A percentile compares a stretch with the other conserved stretches of the same genome.
These are phyloP conservation scores for Ascochyta pisi DNA, from an alignment of 2,329 filamentous ascomycete species.

Conservation along the genomic window DNA sequence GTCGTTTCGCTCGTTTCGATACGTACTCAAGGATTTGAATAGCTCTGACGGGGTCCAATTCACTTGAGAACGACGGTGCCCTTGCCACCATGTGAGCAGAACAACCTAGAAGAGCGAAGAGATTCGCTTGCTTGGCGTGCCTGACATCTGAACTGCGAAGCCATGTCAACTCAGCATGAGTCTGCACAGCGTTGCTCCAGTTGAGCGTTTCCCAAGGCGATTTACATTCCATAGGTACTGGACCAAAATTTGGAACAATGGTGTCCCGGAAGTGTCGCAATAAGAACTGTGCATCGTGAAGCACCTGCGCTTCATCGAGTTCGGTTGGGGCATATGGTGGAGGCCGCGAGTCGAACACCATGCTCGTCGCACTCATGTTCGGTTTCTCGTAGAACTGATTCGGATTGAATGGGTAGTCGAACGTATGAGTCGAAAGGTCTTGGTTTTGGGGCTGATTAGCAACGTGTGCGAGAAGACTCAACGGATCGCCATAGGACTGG, in stretches of 20 bases:
- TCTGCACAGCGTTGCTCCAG: constrained; percentile 19
- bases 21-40: constrained; percentile 18
- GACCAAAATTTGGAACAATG: constrained; percentile 22
- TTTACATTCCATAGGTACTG: constrained; percentile 19
- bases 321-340: constrained; percentile 10
- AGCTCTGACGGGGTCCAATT: constrained; percentile 1
- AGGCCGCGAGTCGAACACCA: constrained; percentile 6
- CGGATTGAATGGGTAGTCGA: neutral
- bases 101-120: constrained; percentile 22
- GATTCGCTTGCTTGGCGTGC: constrained; percentile 21
- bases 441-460: constrained; percentile 11
- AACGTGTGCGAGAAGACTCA: constrained; percentile 16
- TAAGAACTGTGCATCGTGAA: constrained; percentile 18
- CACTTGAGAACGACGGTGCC: neutral
- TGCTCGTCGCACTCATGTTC: neutral
- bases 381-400: constrained; percentile 2
- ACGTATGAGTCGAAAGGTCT: neutral
- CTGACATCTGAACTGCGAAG: constrained; percentile 15
- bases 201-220: constrained; percentile 28
- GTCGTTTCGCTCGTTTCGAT: constrained; percentile 16
- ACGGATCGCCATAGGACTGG: constrained; percentile 5
- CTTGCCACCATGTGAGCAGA: constrained; percentile 16
- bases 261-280: constrained; percentile 23
- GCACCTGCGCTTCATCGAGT: constrained; percentile 14
- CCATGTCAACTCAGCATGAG: constrained; percentile 23